These are phyloP conservation scores for Phaeodactylum tricornutum DNA, from an alignment of 108 stramenopile genomes.

Conservation along the genomic window DNA sequence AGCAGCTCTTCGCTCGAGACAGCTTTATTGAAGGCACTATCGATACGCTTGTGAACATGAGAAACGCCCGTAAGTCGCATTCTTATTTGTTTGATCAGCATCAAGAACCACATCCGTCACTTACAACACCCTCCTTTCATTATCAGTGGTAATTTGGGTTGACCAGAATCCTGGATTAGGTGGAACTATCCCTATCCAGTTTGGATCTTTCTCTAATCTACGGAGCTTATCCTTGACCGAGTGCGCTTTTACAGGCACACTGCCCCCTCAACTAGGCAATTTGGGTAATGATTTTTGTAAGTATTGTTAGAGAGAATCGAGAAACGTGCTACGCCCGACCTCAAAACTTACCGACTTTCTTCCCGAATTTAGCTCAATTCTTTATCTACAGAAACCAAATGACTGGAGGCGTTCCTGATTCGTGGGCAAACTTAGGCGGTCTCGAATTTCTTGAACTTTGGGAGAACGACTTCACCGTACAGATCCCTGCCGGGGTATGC, in stretches of 20 bases:
- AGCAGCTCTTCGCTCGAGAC: conserved; percentile 10
- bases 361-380: background rate
- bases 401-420: background rate
- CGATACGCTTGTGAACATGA: background rate
- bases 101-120: background rate
- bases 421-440: background rate
- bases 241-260: background rate
- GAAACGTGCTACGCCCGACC: too few species aligned
- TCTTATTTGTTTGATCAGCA: background rate
- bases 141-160: background rate
- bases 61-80: background rate
- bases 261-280: conserved; percentile 1
- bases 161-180: background rate
- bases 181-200: conserved; percentile 1
- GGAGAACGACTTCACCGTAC: conserved; percentile 4
- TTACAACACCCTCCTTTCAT: background rate
- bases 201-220: background rate
- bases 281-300: too few species aligned
- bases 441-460: background rate
- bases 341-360: too few species aligned
- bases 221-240: conserved; percentile 3
- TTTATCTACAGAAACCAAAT: background rate
- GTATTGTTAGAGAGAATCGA: too few species aligned
- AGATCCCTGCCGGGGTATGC: conserved; percentile 1
- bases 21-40: conserved; percentile 1